phyloP scores from a whole-genome alignment of 495 filamentous ascomycete genomes.

The Penicillium bialowiezense region DNA sequence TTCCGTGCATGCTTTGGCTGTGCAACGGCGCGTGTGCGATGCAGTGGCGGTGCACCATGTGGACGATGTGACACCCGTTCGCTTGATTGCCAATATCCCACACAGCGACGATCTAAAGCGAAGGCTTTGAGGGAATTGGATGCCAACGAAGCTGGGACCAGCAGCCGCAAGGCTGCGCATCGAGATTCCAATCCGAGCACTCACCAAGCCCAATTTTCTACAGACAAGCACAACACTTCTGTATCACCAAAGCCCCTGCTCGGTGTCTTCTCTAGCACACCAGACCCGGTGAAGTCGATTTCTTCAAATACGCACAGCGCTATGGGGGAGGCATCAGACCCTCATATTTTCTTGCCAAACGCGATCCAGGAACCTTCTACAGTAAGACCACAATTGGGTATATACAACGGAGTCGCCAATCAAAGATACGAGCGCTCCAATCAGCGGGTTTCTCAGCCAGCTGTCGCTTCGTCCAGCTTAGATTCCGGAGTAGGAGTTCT shows the following conservation, averaged over 20 bases:
- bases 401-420: constrained; percentile 9
- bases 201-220: constrained; percentile 22
- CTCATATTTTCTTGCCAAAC: constrained; percentile 11
- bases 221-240: constrained; percentile 3
- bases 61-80: constrained; percentile 49
- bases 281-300: neutral
- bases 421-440: constrained; percentile 13
- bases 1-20: constrained; percentile 55
- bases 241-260: constrained; percentile 9
- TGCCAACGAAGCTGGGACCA: constrained; percentile 10
- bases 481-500: constrained; percentile 10
- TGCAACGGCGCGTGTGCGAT: constrained; percentile 53
- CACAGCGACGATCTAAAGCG: constrained; percentile 40
- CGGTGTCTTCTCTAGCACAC: neutral
- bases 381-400: constrained; percentile 1
- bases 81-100: constrained; percentile 52
- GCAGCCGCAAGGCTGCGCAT: constrained; percentile 1
- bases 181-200: constrained; percentile 1
- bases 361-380: constrained; percentile 3
- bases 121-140: constrained; percentile 22
- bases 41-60: constrained; percentile 53
- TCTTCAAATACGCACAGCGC: constrained; percentile 7
- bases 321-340: neutral
- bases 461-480: constrained; percentile 7
- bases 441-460: constrained; percentile 9